These are phyloP conservation scores for Entonaema liquescens DNA, from an alignment of 495 filamentous ascomycete species.

Conservation along the genomic window DNA sequence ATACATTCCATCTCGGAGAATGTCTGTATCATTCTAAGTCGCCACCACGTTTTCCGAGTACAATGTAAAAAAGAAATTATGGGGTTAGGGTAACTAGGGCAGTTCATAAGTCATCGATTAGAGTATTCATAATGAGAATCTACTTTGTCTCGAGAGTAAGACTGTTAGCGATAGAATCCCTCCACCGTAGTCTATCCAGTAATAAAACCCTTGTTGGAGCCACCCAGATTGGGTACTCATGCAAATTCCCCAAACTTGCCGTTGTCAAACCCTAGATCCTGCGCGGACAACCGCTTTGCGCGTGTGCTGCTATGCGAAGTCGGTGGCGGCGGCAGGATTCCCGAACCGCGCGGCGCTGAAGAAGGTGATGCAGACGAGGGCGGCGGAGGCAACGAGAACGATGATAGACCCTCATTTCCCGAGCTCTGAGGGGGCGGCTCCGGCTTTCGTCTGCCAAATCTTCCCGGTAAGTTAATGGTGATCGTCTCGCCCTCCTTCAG, in stretches of 20 bases:
- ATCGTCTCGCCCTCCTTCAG: constrained; percentile 88
- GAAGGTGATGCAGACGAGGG: constrained; percentile 45
- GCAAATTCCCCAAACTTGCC: constrained; percentile 74
- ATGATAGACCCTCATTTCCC: constrained; percentile 41
- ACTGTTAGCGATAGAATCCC: background rate
- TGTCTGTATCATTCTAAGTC: background rate
- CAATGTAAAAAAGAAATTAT: background rate
- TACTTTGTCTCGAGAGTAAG: constrained; percentile 13
- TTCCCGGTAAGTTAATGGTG: constrained; percentile 73
- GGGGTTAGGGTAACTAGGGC: constrained; percentile 7
- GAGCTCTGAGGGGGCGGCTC: constrained; percentile 35
- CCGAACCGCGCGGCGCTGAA: constrained; percentile 38
- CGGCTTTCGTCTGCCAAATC: constrained; percentile 54
- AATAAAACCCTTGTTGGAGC: background rate
- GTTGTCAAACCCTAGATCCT: constrained; percentile 70
- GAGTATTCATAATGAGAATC: constrained; percentile 16
- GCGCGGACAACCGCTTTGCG: constrained; percentile 58
- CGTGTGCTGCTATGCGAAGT: constrained; percentile 60
- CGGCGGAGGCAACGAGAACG: constrained; percentile 64
- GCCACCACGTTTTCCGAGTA: background rate
- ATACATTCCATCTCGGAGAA: background rate
- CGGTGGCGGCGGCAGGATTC: constrained; percentile 69
- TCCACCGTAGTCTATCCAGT: constrained; percentile 4
- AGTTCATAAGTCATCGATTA: constrained; percentile 3
- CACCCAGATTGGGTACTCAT: constrained; percentile 38